A percentile compares a stretch with the other conserved stretches of the same genome.
Evolutionary conservation across 2,329 filamentous ascomycete species (phyloP).

Genomic region (Paracoccidioides lutzii): DNA sequence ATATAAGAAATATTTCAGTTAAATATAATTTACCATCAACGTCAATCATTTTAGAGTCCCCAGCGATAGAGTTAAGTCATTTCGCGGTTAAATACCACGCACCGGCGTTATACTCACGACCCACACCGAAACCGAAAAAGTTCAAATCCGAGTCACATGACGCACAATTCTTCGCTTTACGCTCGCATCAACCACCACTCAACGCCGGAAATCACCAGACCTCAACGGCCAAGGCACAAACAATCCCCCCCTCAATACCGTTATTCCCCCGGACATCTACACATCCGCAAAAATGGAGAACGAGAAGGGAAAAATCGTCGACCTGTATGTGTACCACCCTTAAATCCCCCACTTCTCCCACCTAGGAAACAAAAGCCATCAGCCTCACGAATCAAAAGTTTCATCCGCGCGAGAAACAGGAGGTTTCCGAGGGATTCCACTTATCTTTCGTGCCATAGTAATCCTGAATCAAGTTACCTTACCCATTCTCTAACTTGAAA

Average conservation of each 20-base stretch:
- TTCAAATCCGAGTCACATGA: slow-evolving; percentile 9
- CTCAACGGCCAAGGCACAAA: slow-evolving; percentile 6
- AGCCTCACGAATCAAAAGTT: too few relatives aligned
- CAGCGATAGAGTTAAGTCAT: background rate
- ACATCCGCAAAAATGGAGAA: slow-evolving; percentile 78
- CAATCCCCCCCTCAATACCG: slow-evolving; percentile 3
- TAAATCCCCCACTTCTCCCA: background rate
- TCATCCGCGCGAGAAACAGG: too few relatives aligned
- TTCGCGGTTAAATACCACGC: background rate
- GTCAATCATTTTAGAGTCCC: too few relatives aligned
- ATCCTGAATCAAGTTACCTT: too few relatives aligned
- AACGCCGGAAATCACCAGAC: slow-evolving; percentile 6
- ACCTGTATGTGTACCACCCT: slow-evolving; percentile 58
- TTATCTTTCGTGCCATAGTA: background rate
- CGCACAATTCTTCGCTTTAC: slow-evolving; percentile 10
- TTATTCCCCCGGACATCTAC: slow-evolving; percentile 16
- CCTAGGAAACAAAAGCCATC: background rate
- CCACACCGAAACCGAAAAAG: background rate
- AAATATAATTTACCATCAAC: background rate
- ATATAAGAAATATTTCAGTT: background rate
- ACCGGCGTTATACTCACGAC: background rate
- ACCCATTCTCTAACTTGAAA: background rate
- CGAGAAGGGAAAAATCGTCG: slow-evolving; percentile 99
- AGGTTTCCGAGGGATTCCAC: too few relatives aligned
- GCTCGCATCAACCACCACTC: background rate